Evolutionary conservation across 495 filamentous ascomycete genomes (phyloP).

Genomic region (Penicillium maclennaniae): DNA sequence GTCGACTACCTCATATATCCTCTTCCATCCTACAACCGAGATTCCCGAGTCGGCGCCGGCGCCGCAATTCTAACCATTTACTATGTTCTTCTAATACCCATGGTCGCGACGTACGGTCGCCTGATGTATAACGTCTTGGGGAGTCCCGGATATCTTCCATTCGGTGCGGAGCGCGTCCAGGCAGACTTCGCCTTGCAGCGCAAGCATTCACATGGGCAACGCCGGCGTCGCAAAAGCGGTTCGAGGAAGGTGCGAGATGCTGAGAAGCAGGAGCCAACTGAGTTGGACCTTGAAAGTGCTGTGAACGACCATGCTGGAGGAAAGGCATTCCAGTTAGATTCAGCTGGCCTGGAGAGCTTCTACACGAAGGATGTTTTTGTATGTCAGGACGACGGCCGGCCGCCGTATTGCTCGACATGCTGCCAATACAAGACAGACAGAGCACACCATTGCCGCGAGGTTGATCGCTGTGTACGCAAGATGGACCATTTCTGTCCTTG

Average conservation of each 20-base stretch:
- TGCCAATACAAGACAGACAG: conserved; percentile 80
- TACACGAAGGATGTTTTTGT: conserved; percentile 79
- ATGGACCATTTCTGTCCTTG: conserved; percentile 97
- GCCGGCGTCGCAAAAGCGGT: conserved; percentile 11
- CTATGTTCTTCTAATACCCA: conserved; percentile 61
- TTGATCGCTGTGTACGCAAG: conserved; percentile 74
- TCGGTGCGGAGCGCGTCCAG: conserved; percentile 38
- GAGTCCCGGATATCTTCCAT: conserved; percentile 67
- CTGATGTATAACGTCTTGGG: conserved; percentile 58
- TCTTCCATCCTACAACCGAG: conserved; percentile 35
- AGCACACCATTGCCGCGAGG: conserved; percentile 77
- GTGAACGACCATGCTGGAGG: conserved; percentile 17
- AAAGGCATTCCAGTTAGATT: conserved; percentile 23
- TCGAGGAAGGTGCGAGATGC: conserved; percentile 11
- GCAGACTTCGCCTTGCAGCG: conserved; percentile 15
- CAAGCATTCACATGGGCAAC: conserved; percentile 17
- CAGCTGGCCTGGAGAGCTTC: conserved; percentile 50
- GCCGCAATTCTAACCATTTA: conserved; percentile 68
- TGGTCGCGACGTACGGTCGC: conserved; percentile 65
- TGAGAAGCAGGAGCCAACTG: conserved; percentile 23
- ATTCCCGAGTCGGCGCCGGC: conserved; percentile 51
- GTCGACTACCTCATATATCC: conserved; percentile 62
- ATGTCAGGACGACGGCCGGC: conserved; percentile 73
- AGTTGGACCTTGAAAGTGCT: conserved; percentile 26
- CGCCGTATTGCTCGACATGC: conserved; percentile 76